These are phyloP conservation scores for Tephrocybe sp. DNA, from an alignment of 768 basidiomycete genomes.

Conservation along the genomic window DNA sequence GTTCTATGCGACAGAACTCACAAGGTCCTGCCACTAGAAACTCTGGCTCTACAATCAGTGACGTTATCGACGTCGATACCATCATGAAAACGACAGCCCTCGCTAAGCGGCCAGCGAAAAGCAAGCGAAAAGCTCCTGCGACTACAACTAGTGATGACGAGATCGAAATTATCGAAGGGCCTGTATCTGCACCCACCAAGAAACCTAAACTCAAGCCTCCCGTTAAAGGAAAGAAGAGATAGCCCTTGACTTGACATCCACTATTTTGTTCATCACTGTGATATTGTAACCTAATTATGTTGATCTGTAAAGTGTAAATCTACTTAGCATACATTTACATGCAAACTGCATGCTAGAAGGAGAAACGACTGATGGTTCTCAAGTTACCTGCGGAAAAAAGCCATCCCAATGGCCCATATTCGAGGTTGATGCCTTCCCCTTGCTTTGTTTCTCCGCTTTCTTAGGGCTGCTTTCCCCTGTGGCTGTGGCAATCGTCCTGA, in stretches of 20 bases:
- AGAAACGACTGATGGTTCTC: neutral
- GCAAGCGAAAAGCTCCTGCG: constrained; percentile 50
- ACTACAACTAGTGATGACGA: constrained; percentile 50
- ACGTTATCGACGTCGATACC: constrained; percentile 41
- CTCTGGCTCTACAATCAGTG: constrained; percentile 43
- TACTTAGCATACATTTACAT: neutral
- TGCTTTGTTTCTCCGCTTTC: constrained; percentile 16
- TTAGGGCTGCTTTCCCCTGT: constrained; percentile 46
- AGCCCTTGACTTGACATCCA: neutral
- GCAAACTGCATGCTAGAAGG: too few relatives aligned
- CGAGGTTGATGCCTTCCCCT: constrained; percentile 20
- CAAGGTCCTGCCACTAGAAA: constrained; percentile 34
- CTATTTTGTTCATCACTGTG: neutral
- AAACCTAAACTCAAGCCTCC: constrained; percentile 35
- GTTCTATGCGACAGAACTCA: constrained; percentile 56
- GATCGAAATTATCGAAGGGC: constrained; percentile 49
- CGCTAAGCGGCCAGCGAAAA: constrained; percentile 20
- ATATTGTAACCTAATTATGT: neutral
- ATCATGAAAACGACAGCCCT: constrained; percentile 18
- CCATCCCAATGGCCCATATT: constrained; percentile 39
- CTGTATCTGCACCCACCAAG: constrained; percentile 27
- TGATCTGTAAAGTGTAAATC: neutral
- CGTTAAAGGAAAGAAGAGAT: constrained; percentile 40
- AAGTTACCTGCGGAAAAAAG: constrained; percentile 35
- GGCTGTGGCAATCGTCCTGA: constrained; percentile 45